A percentile compares a stretch with the other conserved stretches of the same genome.
Evolutionary conservation across 2,329 filamentous ascomycete genomes (phyloP).

Genomic region (Colletotrichum graminicola): DNA sequence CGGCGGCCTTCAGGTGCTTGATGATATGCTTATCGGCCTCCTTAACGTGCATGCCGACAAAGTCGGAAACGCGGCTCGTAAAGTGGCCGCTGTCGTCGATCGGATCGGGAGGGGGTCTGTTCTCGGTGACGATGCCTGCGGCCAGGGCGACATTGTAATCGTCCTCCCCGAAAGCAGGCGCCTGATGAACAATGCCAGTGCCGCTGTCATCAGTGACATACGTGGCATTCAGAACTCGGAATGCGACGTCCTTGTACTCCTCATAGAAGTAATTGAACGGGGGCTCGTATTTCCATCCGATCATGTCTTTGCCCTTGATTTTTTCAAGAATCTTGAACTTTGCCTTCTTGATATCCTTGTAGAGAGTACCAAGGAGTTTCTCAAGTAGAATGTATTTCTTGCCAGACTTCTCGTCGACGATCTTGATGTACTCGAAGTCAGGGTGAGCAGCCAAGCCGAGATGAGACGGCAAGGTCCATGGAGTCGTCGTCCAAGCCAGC

Average conservation of each 20-base stretch:
- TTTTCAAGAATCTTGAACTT: conserved; percentile 88
- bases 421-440: conserved; percentile 88
- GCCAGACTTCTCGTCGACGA: conserved; percentile 83
- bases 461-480: conserved; percentile 87
- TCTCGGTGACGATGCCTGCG: conserved; percentile 81
- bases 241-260: conserved; percentile 86
- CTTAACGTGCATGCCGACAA: conserved; percentile 90
- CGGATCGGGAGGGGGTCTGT: conserved; percentile 86
- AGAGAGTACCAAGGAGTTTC: conserved; percentile 82
- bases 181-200: conserved; percentile 93
- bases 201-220: conserved; percentile 93
- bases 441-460: conserved; percentile 82
- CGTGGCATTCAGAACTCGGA: conserved; percentile 83
- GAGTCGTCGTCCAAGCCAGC: conserved; percentile 91
- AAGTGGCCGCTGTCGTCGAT: conserved; percentile 88
- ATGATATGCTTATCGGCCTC: conserved; percentile 93
- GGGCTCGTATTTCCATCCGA: conserved; percentile 90
- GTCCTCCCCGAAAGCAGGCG: conserved; percentile 94
- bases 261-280: conserved; percentile 92
- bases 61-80: conserved; percentile 81
- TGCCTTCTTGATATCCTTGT: conserved; percentile 96
- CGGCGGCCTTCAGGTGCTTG: conserved; percentile 83
- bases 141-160: conserved; percentile 89
- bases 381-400: conserved; percentile 90
- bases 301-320: conserved; percentile 85